These are phyloP conservation scores for Vitis rotundifolia DNA, from an alignment of 164 flowering plant genomes.

Conservation along the genomic window DNA sequence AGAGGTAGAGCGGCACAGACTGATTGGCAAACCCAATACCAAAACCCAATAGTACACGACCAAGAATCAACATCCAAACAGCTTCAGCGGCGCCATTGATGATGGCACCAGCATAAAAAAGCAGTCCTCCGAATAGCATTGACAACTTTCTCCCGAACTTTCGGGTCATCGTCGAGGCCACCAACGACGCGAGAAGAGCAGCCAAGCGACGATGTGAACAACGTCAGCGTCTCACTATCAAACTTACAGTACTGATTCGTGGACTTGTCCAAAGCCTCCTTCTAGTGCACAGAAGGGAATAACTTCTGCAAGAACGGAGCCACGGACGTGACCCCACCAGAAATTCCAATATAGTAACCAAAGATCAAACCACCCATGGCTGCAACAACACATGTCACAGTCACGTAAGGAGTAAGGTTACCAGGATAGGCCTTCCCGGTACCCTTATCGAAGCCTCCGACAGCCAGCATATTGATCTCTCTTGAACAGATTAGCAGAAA, in stretches of 20 bases:
- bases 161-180: slow-evolving; percentile 32
- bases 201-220: slow-evolving; percentile 39
- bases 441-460: too few relatives aligned
- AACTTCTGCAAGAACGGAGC: slow-evolving; percentile 28
- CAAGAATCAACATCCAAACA: slow-evolving; percentile 34
- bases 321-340: slow-evolving; percentile 43
- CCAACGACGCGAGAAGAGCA: slow-evolving; percentile 27
- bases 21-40: slow-evolving; percentile 40
- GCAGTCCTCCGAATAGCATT: slow-evolving; percentile 28
- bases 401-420: background rate
- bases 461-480: too few relatives aligned
- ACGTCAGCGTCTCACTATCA: slow-evolving; percentile 19
- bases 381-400: slow-evolving; percentile 18
- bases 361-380: slow-evolving; percentile 36
- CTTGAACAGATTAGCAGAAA: too few relatives aligned
- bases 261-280: background rate
- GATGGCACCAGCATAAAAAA: slow-evolving; percentile 24
- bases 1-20: slow-evolving; percentile 7
- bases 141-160: slow-evolving; percentile 26
- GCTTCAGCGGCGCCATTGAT: slow-evolving; percentile 20
- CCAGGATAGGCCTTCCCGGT: slow-evolving; percentile 1
- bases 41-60: slow-evolving; percentile 35
- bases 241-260: slow-evolving; percentile 38
- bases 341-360: slow-evolving; percentile 36
- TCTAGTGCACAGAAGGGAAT: slow-evolving; percentile 27